A percentile compares a stretch with the other conserved stretches of the same genome.
phyloP scores from a whole-genome alignment of 345 rosid species.

The Eucalyptus globulus region DNA sequence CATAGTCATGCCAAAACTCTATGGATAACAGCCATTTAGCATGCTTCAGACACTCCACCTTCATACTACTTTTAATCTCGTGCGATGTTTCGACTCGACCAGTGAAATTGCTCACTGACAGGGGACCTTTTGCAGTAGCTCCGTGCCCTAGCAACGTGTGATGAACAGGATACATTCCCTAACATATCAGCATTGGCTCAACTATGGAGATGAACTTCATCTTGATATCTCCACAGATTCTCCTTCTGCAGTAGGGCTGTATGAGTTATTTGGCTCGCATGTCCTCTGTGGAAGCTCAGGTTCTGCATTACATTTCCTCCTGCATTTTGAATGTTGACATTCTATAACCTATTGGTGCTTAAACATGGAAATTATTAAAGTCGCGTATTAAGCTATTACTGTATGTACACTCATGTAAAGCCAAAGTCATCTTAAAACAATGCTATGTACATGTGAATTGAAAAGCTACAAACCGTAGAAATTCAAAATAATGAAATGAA shows the following conservation, averaged over 20 bases:
- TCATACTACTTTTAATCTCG: not conserved
- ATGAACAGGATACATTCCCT: not conserved
- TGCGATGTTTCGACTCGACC: not conserved
- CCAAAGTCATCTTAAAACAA: not conserved
- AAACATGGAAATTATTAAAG: not conserved
- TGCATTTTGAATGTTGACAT: not conserved
- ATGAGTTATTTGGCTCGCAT: not conserved
- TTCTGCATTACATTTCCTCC: not conserved
- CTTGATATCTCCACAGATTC: not conserved
- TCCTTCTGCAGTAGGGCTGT: not conserved
- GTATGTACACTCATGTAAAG: not conserved
- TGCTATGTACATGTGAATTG: not conserved
- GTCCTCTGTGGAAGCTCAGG: not conserved
- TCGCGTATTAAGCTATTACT: not conserved
- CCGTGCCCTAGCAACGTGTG: not conserved
- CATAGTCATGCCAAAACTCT: not conserved
- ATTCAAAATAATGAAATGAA: not conserved
- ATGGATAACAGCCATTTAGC: not conserved
- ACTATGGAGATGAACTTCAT: not conserved
- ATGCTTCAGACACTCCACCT: not conserved
- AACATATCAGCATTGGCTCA: not conserved
- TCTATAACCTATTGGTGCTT: not conserved
- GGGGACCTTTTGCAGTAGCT: not conserved
- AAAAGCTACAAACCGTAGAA: not conserved
- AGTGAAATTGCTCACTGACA: not conserved